Percentiles rank a stretch among this genome's conserved stretches.
These are phyloP conservation scores for Wickerhamiella sergipiensis DNA, from an alignment of 805 yeast genomes.

Conservation along the genomic window DNA sequence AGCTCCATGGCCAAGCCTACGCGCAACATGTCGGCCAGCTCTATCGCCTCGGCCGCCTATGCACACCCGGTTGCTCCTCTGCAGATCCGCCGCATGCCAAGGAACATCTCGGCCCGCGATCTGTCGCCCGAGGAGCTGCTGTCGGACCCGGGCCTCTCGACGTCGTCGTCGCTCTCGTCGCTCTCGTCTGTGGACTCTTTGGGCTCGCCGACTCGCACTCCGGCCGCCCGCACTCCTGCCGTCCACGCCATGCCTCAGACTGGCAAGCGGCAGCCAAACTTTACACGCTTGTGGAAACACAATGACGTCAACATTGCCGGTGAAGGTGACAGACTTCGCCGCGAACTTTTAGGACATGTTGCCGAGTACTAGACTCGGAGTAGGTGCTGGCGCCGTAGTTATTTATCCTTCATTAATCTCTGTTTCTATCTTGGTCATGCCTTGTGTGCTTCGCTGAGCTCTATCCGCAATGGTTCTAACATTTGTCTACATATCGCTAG, in stretches of 20 bases:
- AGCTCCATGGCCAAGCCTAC: neutral
- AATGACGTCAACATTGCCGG: neutral
- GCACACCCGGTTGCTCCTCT: conserved; percentile 3
- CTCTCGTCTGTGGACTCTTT: conserved; percentile 13
- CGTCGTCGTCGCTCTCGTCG: conserved; percentile 18
- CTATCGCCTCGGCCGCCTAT: neutral
- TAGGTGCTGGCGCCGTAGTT: neutral
- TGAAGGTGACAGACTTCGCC: neutral
- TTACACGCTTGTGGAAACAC: neutral
- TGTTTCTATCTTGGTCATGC: too few species aligned
- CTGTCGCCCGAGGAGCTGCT: conserved; percentile 5
- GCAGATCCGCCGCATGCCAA: conserved; percentile 4
- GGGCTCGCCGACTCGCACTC: neutral
- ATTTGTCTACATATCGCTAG: too few species aligned
- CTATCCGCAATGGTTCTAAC: too few species aligned
- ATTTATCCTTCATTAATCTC: neutral
- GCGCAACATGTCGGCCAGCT: neutral
- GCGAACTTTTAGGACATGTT: neutral
- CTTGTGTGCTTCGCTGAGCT: too few species aligned
- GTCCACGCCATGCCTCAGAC: neutral
- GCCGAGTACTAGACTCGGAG: neutral
- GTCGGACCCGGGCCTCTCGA: conserved; percentile 14
- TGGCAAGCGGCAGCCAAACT: neutral
- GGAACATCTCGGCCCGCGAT: conserved; percentile 9
- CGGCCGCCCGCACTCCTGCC: neutral